Conservation (phyloP, 139 green algal genomes). For the Micractinium sp. region DNA sequence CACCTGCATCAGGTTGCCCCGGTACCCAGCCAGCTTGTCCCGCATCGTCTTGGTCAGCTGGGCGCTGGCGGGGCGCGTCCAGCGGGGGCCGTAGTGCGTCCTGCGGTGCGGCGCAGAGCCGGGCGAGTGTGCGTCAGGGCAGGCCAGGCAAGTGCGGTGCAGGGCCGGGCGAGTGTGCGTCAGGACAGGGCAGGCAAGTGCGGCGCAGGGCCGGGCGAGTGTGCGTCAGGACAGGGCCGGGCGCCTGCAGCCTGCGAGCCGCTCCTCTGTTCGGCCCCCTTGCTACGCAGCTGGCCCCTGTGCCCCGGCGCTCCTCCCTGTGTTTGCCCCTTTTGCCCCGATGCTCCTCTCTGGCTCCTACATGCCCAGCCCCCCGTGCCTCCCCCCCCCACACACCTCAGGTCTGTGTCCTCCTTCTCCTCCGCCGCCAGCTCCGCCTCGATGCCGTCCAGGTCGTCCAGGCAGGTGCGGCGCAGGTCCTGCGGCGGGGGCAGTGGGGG, state of each 20-base stretch:
- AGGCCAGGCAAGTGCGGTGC: too few species aligned
- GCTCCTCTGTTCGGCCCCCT: too few species aligned
- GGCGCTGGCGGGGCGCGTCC: slow-evolving; percentile 56
- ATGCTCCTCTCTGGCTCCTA: too few species aligned
- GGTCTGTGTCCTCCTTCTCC: slow-evolving; percentile 60
- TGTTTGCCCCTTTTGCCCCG: too few species aligned
- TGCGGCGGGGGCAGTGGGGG: not conserved
- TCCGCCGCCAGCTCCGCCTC: slow-evolving; percentile 74
- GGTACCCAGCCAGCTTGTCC: slow-evolving; percentile 74
- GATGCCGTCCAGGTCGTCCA: slow-evolving; percentile 59
- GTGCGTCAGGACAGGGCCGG: not conserved
- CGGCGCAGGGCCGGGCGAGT: too few species aligned
- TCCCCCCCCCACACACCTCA: slow-evolving; percentile 51
- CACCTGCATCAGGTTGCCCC: slow-evolving; percentile 61
- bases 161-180: too few species aligned
- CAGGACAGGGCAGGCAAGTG: not conserved
- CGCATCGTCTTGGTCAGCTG: slow-evolving; percentile 71
- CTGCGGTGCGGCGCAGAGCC: not conserved
- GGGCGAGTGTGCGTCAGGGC: too few species aligned
- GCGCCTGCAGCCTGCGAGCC: too few species aligned
- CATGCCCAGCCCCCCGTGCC: slow-evolving; percentile 26
- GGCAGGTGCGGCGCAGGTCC: slow-evolving; percentile 66
- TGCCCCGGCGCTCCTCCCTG: too few species aligned
- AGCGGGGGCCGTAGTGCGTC: slow-evolving; percentile 66
- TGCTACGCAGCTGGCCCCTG: too few species aligned